Evolutionary conservation across 257 asterid genomes (phyloP), one percentile per base, ranked within the genome.

Genomic region (Leptodermis oblonga): DNA sequence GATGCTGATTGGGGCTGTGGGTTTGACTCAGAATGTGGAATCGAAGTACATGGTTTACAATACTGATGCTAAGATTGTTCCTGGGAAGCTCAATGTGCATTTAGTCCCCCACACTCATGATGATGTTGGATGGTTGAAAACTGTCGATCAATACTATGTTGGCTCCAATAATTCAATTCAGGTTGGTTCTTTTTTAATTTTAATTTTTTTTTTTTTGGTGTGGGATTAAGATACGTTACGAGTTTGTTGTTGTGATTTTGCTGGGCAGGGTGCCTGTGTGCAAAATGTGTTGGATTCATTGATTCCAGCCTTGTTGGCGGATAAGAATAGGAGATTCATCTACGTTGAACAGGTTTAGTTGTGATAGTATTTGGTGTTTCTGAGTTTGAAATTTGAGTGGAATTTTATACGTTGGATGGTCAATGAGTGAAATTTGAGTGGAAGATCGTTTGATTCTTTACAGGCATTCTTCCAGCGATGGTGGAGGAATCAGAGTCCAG

Each of bases 381-480:
- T n/a, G n/a, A 17, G 11, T 31, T 28, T 20, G 59, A 33, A 42
- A 5, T 31, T 13, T 59, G 67, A 10, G 31, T 42, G 4, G 5
- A 33, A 4, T 31, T 28, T 6, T 15, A 41, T n/a, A 36, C 34
- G 49, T 31, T 18, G 3, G 65, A 28, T 31, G 61, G 49, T 63
- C 31, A 14, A 30, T n/a, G 59, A 5, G 15, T n/a, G 31, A 73
- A 25, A 31, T n/a, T 60, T 34, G 12, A 37, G 51, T n/a, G n/a
- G n/a, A 33, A 59, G 56, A 48, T n/a, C 52, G 8, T 13, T 7
- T 23, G 45, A 54, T 76, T 56, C 48, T 13, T 23, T 62, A 53
- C 69, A 94, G 99, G 98, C 99, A 3, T 94, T 94, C 82, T 88
- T 94, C 76, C 98, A 94, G 95, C 90, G 98, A 33, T 94, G 99